phyloP scores from a whole-genome alignment of 441 rosid genomes.

The Flueggea neowawraea region DNA sequence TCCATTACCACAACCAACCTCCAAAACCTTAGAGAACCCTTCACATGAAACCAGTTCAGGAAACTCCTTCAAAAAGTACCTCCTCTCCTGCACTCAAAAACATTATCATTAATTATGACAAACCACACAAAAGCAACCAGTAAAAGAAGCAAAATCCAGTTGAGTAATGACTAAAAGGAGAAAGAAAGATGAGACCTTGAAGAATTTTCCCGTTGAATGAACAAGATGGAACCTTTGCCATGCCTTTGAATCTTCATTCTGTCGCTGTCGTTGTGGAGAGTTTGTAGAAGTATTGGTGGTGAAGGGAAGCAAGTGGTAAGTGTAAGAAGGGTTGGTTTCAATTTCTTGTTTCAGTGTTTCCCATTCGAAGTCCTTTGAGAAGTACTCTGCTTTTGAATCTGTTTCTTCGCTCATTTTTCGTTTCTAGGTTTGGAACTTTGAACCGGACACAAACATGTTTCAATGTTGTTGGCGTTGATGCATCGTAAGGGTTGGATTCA shows the following conservation, averaged over 20 bases:
- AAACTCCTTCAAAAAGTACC: constrained; percentile 88
- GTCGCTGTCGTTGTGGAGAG: constrained; percentile 3
- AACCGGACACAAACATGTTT: too few relatives aligned
- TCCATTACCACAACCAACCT: constrained; percentile 95
- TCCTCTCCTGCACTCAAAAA: constrained; percentile 56
- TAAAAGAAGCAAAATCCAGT: neutral
- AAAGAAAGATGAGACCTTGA: constrained; percentile 51
- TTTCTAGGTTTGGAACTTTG: too few relatives aligned
- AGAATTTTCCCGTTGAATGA: constrained; percentile 83
- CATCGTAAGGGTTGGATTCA: too few relatives aligned
- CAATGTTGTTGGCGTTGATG: too few relatives aligned
- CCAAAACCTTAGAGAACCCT: constrained; percentile 57
- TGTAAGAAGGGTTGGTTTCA: constrained; percentile 52
- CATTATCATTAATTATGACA: constrained; percentile 3
- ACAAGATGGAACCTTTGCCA: constrained; percentile 75
- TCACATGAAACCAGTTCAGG: constrained; percentile 62
- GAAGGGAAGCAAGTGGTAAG: constrained; percentile 49
- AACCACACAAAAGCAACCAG: neutral
- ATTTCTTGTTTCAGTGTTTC: constrained; percentile 50
- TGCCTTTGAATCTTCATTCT: constrained; percentile 31
- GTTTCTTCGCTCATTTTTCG: constrained; percentile 19
- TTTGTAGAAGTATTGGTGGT: constrained; percentile 11
- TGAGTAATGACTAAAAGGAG: neutral
- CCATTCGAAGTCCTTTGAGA: constrained; percentile 87
- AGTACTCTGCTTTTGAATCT: constrained; percentile 56